A percentile compares a stretch with the other conserved stretches of the same genome.
phyloP scores from a whole-genome alignment of 1,139 yeast genomes.

The Candida tropicalis region DNA sequence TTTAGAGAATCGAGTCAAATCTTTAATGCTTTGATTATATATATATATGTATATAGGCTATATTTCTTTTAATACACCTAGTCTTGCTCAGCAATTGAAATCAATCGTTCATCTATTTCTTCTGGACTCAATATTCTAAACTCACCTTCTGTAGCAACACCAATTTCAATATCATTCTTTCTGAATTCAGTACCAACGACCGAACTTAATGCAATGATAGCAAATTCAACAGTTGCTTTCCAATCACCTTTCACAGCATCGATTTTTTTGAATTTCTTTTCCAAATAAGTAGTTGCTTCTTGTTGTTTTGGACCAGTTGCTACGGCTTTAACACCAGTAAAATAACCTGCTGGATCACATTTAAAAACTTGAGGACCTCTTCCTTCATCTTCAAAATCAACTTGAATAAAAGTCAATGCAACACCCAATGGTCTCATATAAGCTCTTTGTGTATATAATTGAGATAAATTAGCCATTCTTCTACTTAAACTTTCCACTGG shows the following conservation, averaged over 20 bases:
- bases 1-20: neutral
- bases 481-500: slow-evolving; percentile 93
- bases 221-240: slow-evolving; percentile 87
- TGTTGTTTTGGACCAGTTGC: slow-evolving; percentile 98
- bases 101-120: slow-evolving; percentile 91
- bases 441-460: slow-evolving; percentile 97
- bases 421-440: slow-evolving; percentile 98
- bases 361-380: slow-evolving; percentile 89
- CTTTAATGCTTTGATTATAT: neutral
- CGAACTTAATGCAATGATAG: slow-evolving; percentile 80
- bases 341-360: slow-evolving; percentile 98
- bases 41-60: slow-evolving; percentile 5
- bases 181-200: slow-evolving; percentile 92
- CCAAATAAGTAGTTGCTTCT: slow-evolving; percentile 88
- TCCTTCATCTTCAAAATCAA: slow-evolving; percentile 71
- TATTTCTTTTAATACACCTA: slow-evolving; percentile 28
- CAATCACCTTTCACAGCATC: slow-evolving; percentile 78
- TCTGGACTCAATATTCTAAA: slow-evolving; percentile 77
- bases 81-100: slow-evolving; percentile 95
- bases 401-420: slow-evolving; percentile 83
- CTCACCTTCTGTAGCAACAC: slow-evolving; percentile 73
- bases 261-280: slow-evolving; percentile 85
- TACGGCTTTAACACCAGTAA: slow-evolving; percentile 86
- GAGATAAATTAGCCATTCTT: slow-evolving; percentile 93
- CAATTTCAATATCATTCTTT: slow-evolving; percentile 90